These are phyloP conservation scores for Radiomyces spectabilis DNA, from an alignment of 192 early-diverging fungal species.

Conservation along the genomic window DNA sequence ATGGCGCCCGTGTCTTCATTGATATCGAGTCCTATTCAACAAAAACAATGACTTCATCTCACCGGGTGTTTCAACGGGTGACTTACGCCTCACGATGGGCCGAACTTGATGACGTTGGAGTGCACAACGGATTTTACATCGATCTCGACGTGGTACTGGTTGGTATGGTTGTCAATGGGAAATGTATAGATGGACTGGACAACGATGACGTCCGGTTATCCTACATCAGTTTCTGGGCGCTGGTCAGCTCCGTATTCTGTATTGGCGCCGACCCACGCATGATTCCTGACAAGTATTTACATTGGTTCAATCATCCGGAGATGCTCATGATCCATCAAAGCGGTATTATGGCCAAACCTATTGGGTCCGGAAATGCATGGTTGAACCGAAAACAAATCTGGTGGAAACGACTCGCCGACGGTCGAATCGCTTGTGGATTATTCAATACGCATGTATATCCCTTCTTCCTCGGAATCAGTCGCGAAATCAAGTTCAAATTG, in stretches of 20 bases:
- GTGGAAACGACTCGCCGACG: slow-evolving; percentile 20
- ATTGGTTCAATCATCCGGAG: slow-evolving; percentile 16
- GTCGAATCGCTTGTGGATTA: slow-evolving; percentile 14
- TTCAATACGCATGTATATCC: slow-evolving; percentile 18
- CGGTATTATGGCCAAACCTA: slow-evolving; percentile 20
- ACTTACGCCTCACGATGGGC: slow-evolving; percentile 14
- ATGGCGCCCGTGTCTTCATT: slow-evolving; percentile 21
- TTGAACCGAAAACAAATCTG: slow-evolving; percentile 24
- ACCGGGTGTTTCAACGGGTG: slow-evolving; percentile 21
- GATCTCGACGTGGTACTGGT: slow-evolving; percentile 23
- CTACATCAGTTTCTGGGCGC: slow-evolving; percentile 26
- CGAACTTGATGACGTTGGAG: slow-evolving; percentile 5
- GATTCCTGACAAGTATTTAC: slow-evolving; percentile 19
- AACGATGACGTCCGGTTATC: slow-evolving; percentile 20
- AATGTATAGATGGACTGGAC: slow-evolving; percentile 23
- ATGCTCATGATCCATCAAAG: slow-evolving; percentile 22
- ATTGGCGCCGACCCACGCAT: slow-evolving; percentile 21
- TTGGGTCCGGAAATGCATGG: slow-evolving; percentile 15
- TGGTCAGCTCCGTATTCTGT: slow-evolving; percentile 24
- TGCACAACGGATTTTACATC: slow-evolving; percentile 13
- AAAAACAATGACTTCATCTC: slow-evolving; percentile 17
- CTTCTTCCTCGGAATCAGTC: slow-evolving; percentile 7
- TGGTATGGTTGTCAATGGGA: slow-evolving; percentile 18
- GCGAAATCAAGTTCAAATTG: slow-evolving; percentile 5
- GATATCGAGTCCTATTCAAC: slow-evolving; percentile 30